phyloP scores from a whole-genome alignment of 2,329 filamentous ascomycete species.

The Aspergillus candidus region DNA sequence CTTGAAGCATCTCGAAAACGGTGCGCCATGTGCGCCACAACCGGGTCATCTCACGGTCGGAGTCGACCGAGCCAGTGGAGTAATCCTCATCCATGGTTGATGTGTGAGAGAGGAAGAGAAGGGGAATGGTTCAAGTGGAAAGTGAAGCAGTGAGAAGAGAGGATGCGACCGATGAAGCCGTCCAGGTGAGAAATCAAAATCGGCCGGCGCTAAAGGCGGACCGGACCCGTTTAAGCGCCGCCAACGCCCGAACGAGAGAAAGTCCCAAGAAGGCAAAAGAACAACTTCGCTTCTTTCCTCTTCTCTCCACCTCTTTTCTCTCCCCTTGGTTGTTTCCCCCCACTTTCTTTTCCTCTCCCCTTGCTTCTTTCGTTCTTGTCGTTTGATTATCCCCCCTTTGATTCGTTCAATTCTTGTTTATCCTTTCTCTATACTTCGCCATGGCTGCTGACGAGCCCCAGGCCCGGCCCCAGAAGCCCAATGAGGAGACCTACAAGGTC shows the following conservation, averaged over 20 bases:
- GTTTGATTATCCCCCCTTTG: slow-evolving; percentile 2
- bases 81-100: slow-evolving; percentile 36
- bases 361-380: slow-evolving; percentile 6
- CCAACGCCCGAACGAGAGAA: slow-evolving; percentile 11
- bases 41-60: slow-evolving; percentile 48
- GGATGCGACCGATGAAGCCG: slow-evolving; percentile 2
- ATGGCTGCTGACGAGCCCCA: slow-evolving; percentile 38
- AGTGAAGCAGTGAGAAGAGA: slow-evolving; percentile 2
- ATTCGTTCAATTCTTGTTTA: slow-evolving; percentile 6
- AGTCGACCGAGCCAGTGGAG: slow-evolving; percentile 30
- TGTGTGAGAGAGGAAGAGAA: slow-evolving; percentile 16
- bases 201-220: slow-evolving; percentile 5
- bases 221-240: slow-evolving; percentile 15
- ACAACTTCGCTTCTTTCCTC: slow-evolving; percentile 12
- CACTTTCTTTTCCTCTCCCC: slow-evolving; percentile 8
- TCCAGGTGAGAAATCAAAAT: slow-evolving; percentile 18
- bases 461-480: slow-evolving; percentile 73
- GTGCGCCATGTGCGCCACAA: slow-evolving; percentile 94
- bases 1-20: slow-evolving; percentile 87
- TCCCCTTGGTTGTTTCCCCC: slow-evolving; percentile 7
- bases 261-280: slow-evolving; percentile 15
- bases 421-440: slow-evolving; percentile 7
- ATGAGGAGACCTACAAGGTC: slow-evolving; percentile 78
- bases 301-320: slow-evolving; percentile 13
- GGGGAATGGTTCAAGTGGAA: slow-evolving; percentile 15